These are phyloP conservation scores for Conoideocrella luteorostrata DNA, from an alignment of 2,329 filamentous ascomycete genomes.

Conservation along the genomic window DNA sequence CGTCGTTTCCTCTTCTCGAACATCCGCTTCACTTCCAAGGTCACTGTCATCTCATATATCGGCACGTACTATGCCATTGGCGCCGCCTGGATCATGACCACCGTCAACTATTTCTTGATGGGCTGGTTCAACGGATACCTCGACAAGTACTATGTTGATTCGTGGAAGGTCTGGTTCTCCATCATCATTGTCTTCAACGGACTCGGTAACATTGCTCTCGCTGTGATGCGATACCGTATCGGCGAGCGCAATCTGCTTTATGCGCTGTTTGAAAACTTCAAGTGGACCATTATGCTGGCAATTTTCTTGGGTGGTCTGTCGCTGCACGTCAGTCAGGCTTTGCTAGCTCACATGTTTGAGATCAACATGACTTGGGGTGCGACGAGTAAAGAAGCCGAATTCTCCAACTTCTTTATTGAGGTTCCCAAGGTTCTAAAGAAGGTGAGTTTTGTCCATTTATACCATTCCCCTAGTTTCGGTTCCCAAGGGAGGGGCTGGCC, in stretches of 20 bases:
- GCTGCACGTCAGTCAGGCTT: conserved; percentile 72
- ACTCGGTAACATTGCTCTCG: conserved; percentile 65
- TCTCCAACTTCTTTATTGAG: conserved; percentile 80
- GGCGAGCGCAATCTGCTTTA: conserved; percentile 56
- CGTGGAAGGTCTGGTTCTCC: conserved; percentile 74
- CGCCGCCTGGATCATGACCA: conserved; percentile 67
- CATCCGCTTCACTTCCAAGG: conserved; percentile 69
- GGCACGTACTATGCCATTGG: conserved; percentile 77
- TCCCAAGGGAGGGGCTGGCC: too few species aligned
- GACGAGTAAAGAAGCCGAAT: conserved; percentile 75
- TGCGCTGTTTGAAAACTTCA: conserved; percentile 58
- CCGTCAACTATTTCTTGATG: conserved; percentile 67
- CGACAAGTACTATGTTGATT: conserved; percentile 75
- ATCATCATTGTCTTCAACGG: conserved; percentile 74
- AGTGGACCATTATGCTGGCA: conserved; percentile 67
- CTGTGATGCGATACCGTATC: conserved; percentile 65
- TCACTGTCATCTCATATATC: conserved; percentile 71
- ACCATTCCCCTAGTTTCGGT: conserved; percentile 15
- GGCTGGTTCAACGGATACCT: conserved; percentile 73
- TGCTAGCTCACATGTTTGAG: conserved; percentile 77
- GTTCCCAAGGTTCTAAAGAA: conserved; percentile 71
- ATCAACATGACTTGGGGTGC: conserved; percentile 83
- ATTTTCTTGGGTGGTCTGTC: conserved; percentile 80
- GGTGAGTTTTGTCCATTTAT: conserved; percentile 46
- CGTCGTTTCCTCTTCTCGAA: conserved; percentile 64